Evolutionary conservation across 257 asterid species (phyloP).

Genomic region (Lycium barbarum): DNA sequence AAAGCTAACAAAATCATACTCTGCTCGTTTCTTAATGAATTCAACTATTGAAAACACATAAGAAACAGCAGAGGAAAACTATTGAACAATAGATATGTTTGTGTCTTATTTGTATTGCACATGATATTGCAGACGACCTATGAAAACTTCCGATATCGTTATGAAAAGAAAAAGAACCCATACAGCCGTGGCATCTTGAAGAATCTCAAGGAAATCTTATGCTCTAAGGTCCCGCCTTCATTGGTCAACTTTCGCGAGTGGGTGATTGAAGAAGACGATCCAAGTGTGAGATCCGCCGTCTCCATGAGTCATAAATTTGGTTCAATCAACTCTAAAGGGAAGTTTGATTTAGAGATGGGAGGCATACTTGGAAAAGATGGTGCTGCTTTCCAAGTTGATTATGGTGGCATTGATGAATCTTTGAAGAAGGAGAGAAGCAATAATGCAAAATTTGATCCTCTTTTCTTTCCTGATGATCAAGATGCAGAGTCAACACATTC

Average conservation of each 20-base stretch:
- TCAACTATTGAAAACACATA: not conserved
- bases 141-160: conserved; percentile 85
- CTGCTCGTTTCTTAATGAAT: not conserved
- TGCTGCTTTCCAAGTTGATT: conserved; percentile 60
- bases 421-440: conserved; percentile 53
- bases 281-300: conserved; percentile 50
- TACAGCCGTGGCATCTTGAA: conserved; percentile 57
- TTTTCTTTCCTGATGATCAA: conserved; percentile 41
- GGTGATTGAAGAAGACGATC: conserved; percentile 65
- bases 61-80: not conserved
- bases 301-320: conserved; percentile 53
- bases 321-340: conserved; percentile 52
- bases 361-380: conserved; percentile 51
- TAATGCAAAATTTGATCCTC: conserved; percentile 39
- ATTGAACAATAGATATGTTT: not conserved
- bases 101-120: conserved; percentile 1
- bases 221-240: conserved; percentile 57
- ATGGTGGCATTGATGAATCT: conserved; percentile 56
- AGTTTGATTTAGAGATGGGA: conserved; percentile 63
- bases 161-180: conserved; percentile 85
- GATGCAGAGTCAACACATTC: conserved; percentile 23
- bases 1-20: too few relatives aligned
- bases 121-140: conserved; percentile 72
- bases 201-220: conserved; percentile 69
- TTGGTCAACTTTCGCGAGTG: conserved; percentile 73